These are phyloP conservation scores for Orobanche coerulescens DNA, from an alignment of 257 asterid species.

Conservation along the genomic window DNA sequence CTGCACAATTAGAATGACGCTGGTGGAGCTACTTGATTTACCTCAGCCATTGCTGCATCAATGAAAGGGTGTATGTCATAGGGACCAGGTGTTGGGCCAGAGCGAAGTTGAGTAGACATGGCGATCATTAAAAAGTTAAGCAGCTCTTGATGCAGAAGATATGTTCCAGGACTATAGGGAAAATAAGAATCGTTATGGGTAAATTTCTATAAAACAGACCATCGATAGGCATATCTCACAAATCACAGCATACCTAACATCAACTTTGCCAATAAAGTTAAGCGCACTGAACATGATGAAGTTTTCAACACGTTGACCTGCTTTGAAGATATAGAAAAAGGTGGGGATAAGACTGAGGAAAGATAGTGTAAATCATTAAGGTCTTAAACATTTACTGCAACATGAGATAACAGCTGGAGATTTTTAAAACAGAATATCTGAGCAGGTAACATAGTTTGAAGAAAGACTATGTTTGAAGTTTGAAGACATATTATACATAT, in stretches of 20 bases:
- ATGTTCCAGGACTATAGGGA: constrained; percentile 50
- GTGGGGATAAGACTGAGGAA: background rate
- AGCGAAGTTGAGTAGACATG: constrained; percentile 88
- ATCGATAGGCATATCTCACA: constrained; percentile 8
- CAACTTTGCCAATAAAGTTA: constrained; percentile 69
- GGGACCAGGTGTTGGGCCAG: constrained; percentile 91
- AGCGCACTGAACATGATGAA: constrained; percentile 63
- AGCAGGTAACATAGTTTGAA: background rate
- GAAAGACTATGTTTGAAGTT: background rate
- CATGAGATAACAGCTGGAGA: constrained; percentile 4
- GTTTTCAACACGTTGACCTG: constrained; percentile 62
- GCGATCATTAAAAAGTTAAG: constrained; percentile 71
- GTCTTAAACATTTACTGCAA: background rate
- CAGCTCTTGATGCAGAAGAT: constrained; percentile 76
- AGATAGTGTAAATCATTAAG: constrained; percentile 1
- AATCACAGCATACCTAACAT: constrained; percentile 60
- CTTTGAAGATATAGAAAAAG: constrained; percentile 17
- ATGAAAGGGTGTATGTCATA: constrained; percentile 78
- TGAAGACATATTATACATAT: too few relatives aligned
- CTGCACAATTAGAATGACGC: constrained; percentile 7
- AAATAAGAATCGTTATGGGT: constrained; percentile 24
- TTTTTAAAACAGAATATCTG: background rate
- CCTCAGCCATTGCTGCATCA: constrained; percentile 89
- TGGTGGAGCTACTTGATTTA: constrained; percentile 19
- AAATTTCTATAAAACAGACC: constrained; percentile 17